phyloP scores from a whole-genome alignment of 2,329 filamentous ascomycete genomes.

The Lasiodiplodia sp. region DNA sequence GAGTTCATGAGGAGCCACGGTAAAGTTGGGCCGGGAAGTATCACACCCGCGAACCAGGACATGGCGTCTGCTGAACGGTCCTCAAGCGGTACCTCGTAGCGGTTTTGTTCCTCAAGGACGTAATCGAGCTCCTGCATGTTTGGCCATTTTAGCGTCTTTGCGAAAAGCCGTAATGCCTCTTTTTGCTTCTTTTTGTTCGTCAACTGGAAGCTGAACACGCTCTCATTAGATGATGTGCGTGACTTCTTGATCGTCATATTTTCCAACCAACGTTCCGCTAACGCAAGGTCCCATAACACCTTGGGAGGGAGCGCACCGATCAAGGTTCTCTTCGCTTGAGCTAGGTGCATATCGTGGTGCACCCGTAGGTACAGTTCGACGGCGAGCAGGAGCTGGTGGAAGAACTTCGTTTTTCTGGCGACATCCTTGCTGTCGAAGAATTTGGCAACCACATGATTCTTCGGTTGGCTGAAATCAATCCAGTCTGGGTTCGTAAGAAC shows the following conservation, averaged over 20 bases:
- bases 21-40: slow-evolving; percentile 73
- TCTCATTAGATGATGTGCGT: slow-evolving; percentile 53
- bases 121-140: slow-evolving; percentile 72
- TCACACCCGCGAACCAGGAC: slow-evolving; percentile 78
- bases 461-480: slow-evolving; percentile 74
- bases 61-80: slow-evolving; percentile 75
- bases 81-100: slow-evolving; percentile 55
- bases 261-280: slow-evolving; percentile 76
- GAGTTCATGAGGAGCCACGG: slow-evolving; percentile 82
- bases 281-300: slow-evolving; percentile 75
- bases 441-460: slow-evolving; percentile 76
- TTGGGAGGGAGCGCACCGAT: slow-evolving; percentile 71
- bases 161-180: slow-evolving; percentile 72
- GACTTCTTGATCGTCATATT: slow-evolving; percentile 72
- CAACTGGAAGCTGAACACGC: slow-evolving; percentile 66
- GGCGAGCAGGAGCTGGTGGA: slow-evolving; percentile 78
- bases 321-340: slow-evolving; percentile 70
- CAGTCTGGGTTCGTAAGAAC: slow-evolving; percentile 73
- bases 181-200: slow-evolving; percentile 72
- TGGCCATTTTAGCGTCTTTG: slow-evolving; percentile 77
- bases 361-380: slow-evolving; percentile 76
- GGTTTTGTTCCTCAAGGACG: slow-evolving; percentile 66
- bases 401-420: slow-evolving; percentile 70
- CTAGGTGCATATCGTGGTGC: slow-evolving; percentile 67
- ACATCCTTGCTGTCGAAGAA: slow-evolving; percentile 70